phyloP scores from a whole-genome alignment of 306 rosid species.

The Acacia confusa region DNA sequence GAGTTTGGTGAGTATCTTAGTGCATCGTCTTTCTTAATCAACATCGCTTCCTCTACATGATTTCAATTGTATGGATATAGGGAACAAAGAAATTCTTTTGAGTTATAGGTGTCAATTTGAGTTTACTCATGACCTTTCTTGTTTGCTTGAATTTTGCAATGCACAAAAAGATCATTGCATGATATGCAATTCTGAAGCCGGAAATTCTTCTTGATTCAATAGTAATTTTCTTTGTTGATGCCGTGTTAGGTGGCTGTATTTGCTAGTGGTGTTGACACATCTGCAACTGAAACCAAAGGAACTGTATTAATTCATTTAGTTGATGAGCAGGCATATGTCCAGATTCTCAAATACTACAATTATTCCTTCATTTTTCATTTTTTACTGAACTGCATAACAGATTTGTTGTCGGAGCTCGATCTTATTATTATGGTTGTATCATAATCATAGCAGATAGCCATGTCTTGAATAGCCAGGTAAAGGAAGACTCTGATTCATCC shows the following conservation, averaged over 20 bases:
- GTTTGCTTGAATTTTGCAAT: not conserved
- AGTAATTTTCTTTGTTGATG: conserved; percentile 30
- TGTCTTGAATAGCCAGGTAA: conserved; percentile 71
- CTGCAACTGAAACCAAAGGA: conserved; percentile 95
- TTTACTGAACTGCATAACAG: not conserved
- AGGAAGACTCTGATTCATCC: conserved; percentile 74
- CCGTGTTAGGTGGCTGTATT: conserved; percentile 80
- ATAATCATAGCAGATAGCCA: conserved; percentile 61
- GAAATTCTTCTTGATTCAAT: not conserved
- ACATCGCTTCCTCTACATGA: not conserved
- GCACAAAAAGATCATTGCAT: not conserved
- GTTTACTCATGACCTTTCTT: not conserved
- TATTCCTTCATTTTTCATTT: not conserved
- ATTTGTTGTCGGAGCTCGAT: not conserved
- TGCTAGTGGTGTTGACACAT: conserved; percentile 90
- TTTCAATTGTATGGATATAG: not conserved
- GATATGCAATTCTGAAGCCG: not conserved
- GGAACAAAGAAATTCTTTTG: not conserved
- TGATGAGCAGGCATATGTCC: conserved; percentile 68
- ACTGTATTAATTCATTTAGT: conserved; percentile 92
- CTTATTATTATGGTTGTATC: not conserved
- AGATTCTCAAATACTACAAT: not conserved
- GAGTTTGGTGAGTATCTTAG: too few species aligned
- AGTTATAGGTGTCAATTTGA: not conserved
- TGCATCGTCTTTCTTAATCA: not conserved